Evolutionary conservation across 2,329 filamentous ascomycete genomes (phyloP).

Genomic region (Colletotrichum acutatum): DNA sequence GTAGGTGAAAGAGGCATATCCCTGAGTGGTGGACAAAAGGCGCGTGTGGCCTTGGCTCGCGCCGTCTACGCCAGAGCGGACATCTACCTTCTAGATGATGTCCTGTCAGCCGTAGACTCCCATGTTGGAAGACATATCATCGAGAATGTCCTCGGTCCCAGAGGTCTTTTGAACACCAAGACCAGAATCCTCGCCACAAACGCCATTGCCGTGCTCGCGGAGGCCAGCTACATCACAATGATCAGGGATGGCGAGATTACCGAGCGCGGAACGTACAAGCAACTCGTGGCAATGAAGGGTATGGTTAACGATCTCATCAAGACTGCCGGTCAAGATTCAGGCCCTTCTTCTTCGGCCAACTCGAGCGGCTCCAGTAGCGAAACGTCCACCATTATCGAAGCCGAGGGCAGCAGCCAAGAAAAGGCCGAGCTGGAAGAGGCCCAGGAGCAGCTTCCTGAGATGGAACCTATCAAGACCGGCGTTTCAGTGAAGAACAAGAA

Average conservation of each 20-base stretch:
- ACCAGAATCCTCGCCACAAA: constrained; percentile 96
- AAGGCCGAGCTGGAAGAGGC: constrained; percentile 79
- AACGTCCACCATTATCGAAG: constrained; percentile 67
- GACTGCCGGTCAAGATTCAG: constrained; percentile 68
- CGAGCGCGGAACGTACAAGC: constrained; percentile 90
- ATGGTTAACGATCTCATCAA: constrained; percentile 87
- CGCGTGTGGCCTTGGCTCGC: constrained; percentile 88
- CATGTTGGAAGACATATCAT: constrained; percentile 96
- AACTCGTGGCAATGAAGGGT: constrained; percentile 93
- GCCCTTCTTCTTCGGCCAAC: constrained; percentile 53
- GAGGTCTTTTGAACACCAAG: constrained; percentile 84
- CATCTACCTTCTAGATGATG: constrained; percentile 93
- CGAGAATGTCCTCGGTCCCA: constrained; percentile 88
- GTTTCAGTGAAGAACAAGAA: constrained; percentile 61
- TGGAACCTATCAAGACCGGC: constrained; percentile 77
- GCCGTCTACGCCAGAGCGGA: constrained; percentile 98
- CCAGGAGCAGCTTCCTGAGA: constrained; percentile 79
- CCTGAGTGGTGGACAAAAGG: constrained; percentile 94
- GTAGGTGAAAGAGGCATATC: constrained; percentile 98
- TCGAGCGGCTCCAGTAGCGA: constrained; percentile 64
- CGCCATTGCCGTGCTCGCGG: constrained; percentile 88
- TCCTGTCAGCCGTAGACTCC: constrained; percentile 96
- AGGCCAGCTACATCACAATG: constrained; percentile 89
- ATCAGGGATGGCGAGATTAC: constrained; percentile 84
- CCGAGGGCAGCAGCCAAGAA: constrained; percentile 60